Base-by-base conservation (phyloP, 164 flowering plant genomes). In the Akebia trifoliata region DNA sequence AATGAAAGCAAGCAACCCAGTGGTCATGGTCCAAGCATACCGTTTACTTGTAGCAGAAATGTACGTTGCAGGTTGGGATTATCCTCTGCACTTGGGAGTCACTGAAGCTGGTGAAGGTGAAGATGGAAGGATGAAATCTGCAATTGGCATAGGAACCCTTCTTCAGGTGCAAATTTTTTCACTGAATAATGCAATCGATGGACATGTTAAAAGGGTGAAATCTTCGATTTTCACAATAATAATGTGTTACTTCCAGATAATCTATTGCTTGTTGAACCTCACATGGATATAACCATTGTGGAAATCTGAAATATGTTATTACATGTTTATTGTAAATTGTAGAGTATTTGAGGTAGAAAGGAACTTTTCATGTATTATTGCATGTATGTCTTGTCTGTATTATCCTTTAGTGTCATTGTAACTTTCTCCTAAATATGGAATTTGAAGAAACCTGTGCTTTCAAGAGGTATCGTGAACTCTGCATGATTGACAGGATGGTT, bases 91-190 rank as follows among this genome's bases (percentile, higher is more conserved):
- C 67, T 74, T 92, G 66, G 98, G 98, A 65, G 98, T 92, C 36
- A 92, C 98, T 52, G 98, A 92, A 81, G 98, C 98, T 67, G 98
- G 98, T 74, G 98, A 92, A 75, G 98, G 98, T 67, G 98, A 92
- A 74, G 98, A 92, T 79, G 98, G 98, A 31, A 71, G 98, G 49
- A 92, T 92, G 98, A 92, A 92, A 72, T 92, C 98, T 65, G 93
- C 98, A 29, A 92, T 92, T 71, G 98, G 98, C 50, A 89, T 92
- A 68, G 98, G 98, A 57, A 92, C 96, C 35, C 95, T 92, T 71
- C 95, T 92, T 60, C 96, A 85, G 95, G 98, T 92, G 69, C 20
- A 24, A 3, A 35, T 38, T 54, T 35, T 22, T 4, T 29, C 3
- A 17, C 8, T 17, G 3, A 7, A 8, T 35, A 37, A 52, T 55